Conservation (phyloP, 805 yeast genomes). For the Priceomyces medius region DNA sequence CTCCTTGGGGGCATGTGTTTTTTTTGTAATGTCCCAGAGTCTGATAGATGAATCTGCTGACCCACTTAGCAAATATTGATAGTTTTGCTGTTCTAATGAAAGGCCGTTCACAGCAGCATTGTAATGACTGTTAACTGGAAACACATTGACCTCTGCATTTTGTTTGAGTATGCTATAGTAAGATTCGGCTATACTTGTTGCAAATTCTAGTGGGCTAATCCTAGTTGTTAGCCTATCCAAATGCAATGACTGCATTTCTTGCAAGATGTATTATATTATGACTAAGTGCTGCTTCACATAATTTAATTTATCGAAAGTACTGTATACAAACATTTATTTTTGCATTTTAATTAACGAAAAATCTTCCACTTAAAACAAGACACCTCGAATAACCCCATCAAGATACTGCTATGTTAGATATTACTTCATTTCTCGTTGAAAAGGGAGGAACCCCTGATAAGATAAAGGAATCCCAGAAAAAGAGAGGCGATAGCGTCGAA, state of each 20-base stretch:
- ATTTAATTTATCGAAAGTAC: no score
- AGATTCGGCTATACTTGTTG: conserved; percentile 36
- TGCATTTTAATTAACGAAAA: neutral
- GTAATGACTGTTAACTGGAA: conserved; percentile 45
- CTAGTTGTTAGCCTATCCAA: conserved; percentile 32
- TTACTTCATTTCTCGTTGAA: conserved; percentile 86
- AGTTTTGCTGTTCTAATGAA: conserved; percentile 49
- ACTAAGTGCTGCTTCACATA: no score
- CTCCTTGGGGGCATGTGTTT: conserved; percentile 11
- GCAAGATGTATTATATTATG: no score
- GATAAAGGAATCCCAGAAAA: conserved; percentile 84
- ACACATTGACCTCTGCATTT: conserved; percentile 20
- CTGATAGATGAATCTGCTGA: conserved; percentile 69
- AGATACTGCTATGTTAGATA: conserved; percentile 75
- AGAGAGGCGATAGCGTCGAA: conserved; percentile 94
- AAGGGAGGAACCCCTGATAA: conserved; percentile 95
- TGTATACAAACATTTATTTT: neutral
- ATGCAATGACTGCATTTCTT: conserved; percentile 39
- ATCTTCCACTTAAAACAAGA: neutral
- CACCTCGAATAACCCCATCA: neutral
- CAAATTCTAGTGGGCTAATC: conserved; percentile 31
- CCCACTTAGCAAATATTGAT: conserved; percentile 60
- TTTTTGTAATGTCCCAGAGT: conserved; percentile 57
- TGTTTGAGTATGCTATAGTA: conserved; percentile 31
- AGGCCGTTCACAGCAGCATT: conserved; percentile 60